A percentile compares a stretch with the other conserved stretches of the same genome.
phyloP scores from a whole-genome alignment of 164 flowering plant genomes.

The Cinnamomum chago region DNA sequence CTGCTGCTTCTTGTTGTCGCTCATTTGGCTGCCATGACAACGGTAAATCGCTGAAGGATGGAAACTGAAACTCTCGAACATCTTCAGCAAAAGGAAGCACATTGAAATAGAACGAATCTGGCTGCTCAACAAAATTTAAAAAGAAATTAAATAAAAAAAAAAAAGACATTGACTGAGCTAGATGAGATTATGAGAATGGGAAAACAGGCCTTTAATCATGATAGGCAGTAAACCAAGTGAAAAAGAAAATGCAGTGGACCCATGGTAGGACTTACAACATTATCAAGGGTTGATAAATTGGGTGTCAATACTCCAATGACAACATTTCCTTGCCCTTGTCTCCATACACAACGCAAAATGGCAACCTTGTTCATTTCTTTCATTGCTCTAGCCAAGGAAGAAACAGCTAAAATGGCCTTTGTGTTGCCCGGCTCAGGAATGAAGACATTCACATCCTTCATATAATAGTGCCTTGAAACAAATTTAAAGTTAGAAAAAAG shows the following conservation, averaged over 20 bases:
- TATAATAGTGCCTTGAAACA: constrained; percentile 65
- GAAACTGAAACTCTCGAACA: constrained; percentile 93
- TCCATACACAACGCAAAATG: constrained; percentile 91
- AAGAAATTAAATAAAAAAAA: not conserved
- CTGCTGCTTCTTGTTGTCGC: constrained; percentile 79
- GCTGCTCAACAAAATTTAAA: constrained; percentile 35
- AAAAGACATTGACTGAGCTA: not conserved
- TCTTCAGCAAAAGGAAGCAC: constrained; percentile 96
- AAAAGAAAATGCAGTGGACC: not conserved
- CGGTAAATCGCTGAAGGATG: constrained; percentile 73
- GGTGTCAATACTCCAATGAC: constrained; percentile 87
- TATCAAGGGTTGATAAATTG: constrained; percentile 57
- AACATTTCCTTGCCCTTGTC: constrained; percentile 82
- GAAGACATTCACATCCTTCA: constrained; percentile 81
- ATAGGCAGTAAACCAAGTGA: not conserved
- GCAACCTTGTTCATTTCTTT: constrained; percentile 85
- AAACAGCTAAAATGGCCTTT: constrained; percentile 69
- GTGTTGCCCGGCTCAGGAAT: constrained; percentile 84
- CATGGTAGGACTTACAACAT: constrained; percentile 46
- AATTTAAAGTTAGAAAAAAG: not conserved
- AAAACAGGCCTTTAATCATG: not conserved
- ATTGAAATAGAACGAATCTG: constrained; percentile 94
- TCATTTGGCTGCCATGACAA: constrained; percentile 66
- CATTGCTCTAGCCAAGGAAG: constrained; percentile 91
- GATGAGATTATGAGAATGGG: not conserved